These are phyloP conservation scores for Crucibulum laeve DNA, from an alignment of 768 basidiomycete species.

Conservation along the genomic window DNA sequence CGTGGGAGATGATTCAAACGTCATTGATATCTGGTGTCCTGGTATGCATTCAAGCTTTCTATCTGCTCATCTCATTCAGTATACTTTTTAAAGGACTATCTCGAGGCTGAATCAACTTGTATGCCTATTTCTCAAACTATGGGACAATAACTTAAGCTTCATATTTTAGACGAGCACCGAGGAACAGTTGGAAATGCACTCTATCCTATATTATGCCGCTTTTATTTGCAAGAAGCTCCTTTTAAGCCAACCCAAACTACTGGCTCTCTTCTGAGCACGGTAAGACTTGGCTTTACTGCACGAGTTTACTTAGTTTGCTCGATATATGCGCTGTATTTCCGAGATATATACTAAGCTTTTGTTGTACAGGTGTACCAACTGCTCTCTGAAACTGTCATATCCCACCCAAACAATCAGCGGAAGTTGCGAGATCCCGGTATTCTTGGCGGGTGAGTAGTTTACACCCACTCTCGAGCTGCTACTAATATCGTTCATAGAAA, in stretches of 20 bases:
- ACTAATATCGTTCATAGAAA: conserved; percentile 21
- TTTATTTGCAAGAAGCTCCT: not conserved
- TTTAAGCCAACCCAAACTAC: not conserved
- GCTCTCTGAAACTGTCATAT: conserved; percentile 41
- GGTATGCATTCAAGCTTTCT: conserved; percentile 11
- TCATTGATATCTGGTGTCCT: conserved; percentile 48
- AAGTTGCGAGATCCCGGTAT: conserved; percentile 37
- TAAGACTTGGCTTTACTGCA: conserved; percentile 8
- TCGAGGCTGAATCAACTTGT: conserved; percentile 11
- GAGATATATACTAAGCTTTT: not conserved
- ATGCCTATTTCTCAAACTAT: not conserved
- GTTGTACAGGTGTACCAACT: conserved; percentile 44
- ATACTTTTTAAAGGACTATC: conserved; percentile 7
- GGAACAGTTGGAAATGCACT: conserved; percentile 9
- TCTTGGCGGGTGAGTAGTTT: conserved; percentile 46
- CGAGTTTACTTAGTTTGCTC: conserved; percentile 8
- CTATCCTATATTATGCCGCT: conserved; percentile 10
- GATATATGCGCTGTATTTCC: conserved; percentile 12
- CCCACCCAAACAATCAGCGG: conserved; percentile 35
- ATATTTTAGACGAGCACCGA: conserved; percentile 2
- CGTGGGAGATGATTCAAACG: conserved; percentile 44
- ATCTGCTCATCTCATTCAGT: not conserved
- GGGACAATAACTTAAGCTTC: not conserved
- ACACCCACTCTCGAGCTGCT: no score
- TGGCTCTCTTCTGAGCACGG: conserved; percentile 19